Base-by-base conservation (phyloP, 1,284 basidiomycete species). In the Amylostereum areolatum region DNA sequence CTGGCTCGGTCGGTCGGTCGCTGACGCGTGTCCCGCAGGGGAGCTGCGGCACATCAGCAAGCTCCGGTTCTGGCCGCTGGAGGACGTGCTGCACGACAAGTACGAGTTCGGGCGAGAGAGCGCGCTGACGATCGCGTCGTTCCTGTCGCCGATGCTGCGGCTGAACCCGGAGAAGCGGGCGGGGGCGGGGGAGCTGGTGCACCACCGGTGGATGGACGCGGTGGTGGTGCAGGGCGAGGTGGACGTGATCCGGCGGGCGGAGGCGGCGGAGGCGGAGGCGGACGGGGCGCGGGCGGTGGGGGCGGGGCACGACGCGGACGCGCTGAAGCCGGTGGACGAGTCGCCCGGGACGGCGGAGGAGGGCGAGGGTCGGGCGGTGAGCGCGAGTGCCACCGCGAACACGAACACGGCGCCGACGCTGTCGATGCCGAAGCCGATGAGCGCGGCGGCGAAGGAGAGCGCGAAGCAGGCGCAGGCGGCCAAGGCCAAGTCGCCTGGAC, bases 41-140 rank as follows among this genome's bases (percentile, higher is more conserved):
- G 95, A 98, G 70, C 80, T 97, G n/a, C 83, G 93, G 5, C 92
- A 97, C 61, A 97, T 98, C 58, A 85, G 80, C 63, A 95, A 93
- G 62, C 74, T 97, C 43, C 86, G 95, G 9, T 97, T 84, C 70
- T 99, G 96, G 96, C 93, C 94, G 1, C 76, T 98, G 35, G 83
- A 88, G 5, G 75, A 83, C 8, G 96, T 99, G 24, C 71, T 99
- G 52, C 88, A 92, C 64, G 93, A 97, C 77, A 99, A 95, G 74
- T 99, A 99, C 68, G 80, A 97, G 49, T 92, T 99, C 66, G 85
- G 92, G 1, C 80, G 81, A 44, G 73, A 80, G 30, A 92, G 95
- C 50, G 91, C 96, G 1, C 88, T 90, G 46, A 72, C 81, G 47
- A 83, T 98, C 52, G 78, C 85, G 1, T 80, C 83, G 0, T 97